Conservation (phyloP, 2,329 filamentous ascomycete species). For the Alternaria conjuncta region DNA sequence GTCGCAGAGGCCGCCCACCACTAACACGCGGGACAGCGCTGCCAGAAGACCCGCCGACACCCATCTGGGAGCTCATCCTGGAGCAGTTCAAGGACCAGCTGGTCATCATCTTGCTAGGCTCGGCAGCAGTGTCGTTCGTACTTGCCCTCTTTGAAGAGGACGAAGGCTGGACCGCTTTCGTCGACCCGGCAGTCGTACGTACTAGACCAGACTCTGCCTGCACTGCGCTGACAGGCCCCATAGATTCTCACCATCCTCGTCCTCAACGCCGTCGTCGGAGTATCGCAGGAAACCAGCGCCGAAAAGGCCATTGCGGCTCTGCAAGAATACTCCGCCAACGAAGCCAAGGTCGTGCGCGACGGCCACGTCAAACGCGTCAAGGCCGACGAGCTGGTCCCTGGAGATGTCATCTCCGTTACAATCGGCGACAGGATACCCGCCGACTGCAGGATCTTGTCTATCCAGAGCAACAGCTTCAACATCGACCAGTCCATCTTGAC, state of each 20-base stretch:
- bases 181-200: slow-evolving; percentile 92
- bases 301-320: slow-evolving; percentile 98
- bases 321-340: slow-evolving; percentile 98
- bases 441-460: slow-evolving; percentile 86
- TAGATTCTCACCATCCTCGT: slow-evolving; percentile 96
- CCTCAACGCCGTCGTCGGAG: slow-evolving; percentile 94
- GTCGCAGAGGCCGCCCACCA: background rate
- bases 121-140: slow-evolving; percentile 90
- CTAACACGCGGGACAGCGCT: slow-evolving; percentile 59
- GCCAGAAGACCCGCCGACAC: slow-evolving; percentile 91
- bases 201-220: background rate
- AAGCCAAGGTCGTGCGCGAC: slow-evolving; percentile 90
- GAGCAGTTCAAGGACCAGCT: slow-evolving; percentile 99
- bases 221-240: slow-evolving; percentile 19
- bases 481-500: slow-evolving; percentile 97
- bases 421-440: slow-evolving; percentile 94
- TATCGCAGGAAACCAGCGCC: slow-evolving; percentile 97
- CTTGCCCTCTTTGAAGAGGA: slow-evolving; percentile 92
- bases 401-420: slow-evolving; percentile 85
- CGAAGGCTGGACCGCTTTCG: slow-evolving; percentile 95
- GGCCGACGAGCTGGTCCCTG: slow-evolving; percentile 96
- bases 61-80: slow-evolving; percentile 92
- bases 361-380: slow-evolving; percentile 82
- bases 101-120: slow-evolving; percentile 91
- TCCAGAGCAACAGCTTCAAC: slow-evolving; percentile 96